Evolutionary conservation across 1,284 basidiomycete genomes (phyloP).

Genomic region (Calocybe gambosa): DNA sequence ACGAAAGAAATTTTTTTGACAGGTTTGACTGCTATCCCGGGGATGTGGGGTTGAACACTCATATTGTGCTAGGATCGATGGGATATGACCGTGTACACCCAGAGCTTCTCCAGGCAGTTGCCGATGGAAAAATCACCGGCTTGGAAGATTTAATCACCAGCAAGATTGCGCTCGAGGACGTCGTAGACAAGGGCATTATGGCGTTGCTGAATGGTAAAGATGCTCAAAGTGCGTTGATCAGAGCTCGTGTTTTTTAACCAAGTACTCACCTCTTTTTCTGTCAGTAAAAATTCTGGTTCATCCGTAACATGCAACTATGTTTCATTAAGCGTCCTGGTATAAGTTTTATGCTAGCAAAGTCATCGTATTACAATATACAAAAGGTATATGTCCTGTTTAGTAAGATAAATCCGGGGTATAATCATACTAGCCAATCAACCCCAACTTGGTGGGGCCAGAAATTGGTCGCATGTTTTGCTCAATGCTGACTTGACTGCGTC

Average conservation of each 20-base stretch:
- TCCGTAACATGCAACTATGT: neutral
- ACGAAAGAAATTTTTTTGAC: slow-evolving; percentile 24
- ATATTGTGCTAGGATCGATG: slow-evolving; percentile 17
- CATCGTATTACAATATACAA: neutral
- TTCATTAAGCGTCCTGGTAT: neutral
- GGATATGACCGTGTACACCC: slow-evolving; percentile 25
- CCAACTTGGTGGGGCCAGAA: no score
- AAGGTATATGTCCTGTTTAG: neutral
- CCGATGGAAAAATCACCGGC: slow-evolving; percentile 20
- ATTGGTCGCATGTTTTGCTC: no score
- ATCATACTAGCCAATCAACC: no score
- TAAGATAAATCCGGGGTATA: neutral
- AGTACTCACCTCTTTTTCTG: neutral
- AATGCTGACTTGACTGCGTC: no score
- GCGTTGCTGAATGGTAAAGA: slow-evolving; percentile 24
- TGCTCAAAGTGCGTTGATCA: slow-evolving; percentile 20
- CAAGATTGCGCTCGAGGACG: slow-evolving; percentile 23
- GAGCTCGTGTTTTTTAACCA: neutral
- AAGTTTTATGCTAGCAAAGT: neutral
- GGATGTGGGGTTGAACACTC: neutral
- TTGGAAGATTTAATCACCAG: slow-evolving; percentile 26
- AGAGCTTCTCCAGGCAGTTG: slow-evolving; percentile 24
- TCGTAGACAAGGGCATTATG: slow-evolving; percentile 25
- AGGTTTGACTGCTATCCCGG: slow-evolving; percentile 16
- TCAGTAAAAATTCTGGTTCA: neutral